Percentiles rank a stretch among this genome's conserved stretches.
Conservation (phyloP, 441 rosid species). For the Francoa sonchifolia region DNA sequence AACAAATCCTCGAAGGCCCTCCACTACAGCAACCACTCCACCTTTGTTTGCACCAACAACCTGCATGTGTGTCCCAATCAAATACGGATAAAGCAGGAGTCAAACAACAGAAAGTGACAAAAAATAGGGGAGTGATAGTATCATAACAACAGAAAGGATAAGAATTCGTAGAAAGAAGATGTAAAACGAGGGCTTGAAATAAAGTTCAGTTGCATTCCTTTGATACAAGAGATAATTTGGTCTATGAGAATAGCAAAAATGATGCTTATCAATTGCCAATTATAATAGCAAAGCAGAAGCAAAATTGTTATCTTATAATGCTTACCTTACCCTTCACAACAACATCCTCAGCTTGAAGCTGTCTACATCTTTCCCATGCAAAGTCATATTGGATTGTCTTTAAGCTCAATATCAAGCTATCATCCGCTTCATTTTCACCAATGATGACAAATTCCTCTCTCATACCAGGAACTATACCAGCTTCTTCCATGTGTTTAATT, state of each 20-base stretch:
- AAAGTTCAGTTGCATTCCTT: too few species aligned
- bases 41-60: constrained; percentile 86
- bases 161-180: not conserved
- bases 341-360: constrained; percentile 96
- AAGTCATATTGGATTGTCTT: constrained; percentile 55
- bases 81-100: not conserved
- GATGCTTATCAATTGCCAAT: not conserved
- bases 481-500: constrained; percentile 67
- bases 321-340: constrained; percentile 75
- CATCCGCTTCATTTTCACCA: constrained; percentile 71
- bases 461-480: constrained; percentile 80
- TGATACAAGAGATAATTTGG: not conserved
- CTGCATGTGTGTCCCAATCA: constrained; percentile 23
- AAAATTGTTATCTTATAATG: constrained; percentile 8
- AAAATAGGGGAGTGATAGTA: too few species aligned
- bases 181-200: not conserved
- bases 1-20: constrained; percentile 83
- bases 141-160: not conserved
- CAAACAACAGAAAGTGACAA: constrained; percentile 2
- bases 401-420: constrained; percentile 74
- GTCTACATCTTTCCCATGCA: constrained; percentile 96
- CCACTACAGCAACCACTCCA: constrained; percentile 77
- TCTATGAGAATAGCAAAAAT: not conserved
- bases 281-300: not conserved
- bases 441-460: constrained; percentile 71